A percentile compares a stretch with the other conserved stretches of the same genome.
phyloP scores from a whole-genome alignment of 139 green algal genomes.

The Chlamydomonas incerta region DNA sequence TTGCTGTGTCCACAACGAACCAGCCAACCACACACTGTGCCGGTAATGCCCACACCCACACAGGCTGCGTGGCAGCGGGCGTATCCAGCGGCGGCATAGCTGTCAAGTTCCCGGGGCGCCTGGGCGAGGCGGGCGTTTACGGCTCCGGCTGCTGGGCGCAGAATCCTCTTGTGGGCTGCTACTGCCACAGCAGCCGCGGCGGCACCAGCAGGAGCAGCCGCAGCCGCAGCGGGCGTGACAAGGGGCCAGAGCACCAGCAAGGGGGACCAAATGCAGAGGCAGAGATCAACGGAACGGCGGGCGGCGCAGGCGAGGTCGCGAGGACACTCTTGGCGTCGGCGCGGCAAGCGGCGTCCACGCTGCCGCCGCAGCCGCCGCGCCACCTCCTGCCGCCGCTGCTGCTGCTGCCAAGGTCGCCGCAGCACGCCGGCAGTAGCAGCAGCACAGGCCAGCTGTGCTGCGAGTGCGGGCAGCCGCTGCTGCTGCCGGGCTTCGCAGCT shows the following conservation, averaged over 20 bases:
- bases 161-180: constrained; percentile 26
- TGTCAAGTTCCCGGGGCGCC: constrained; percentile 78
- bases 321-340: no score
- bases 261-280: no score
- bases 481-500: constrained; percentile 55
- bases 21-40: no score
- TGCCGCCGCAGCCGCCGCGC: no score
- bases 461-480: neutral
- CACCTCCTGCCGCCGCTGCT: no score
- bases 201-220: neutral
- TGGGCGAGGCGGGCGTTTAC: constrained; percentile 86
- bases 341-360: no score
- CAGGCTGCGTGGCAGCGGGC: constrained; percentile 72
- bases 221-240: neutral
- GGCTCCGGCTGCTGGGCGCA: constrained; percentile 86
- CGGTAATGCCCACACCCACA: no score
- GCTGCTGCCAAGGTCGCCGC: no score
- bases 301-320: no score
- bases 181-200: neutral
- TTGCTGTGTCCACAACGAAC: no score
- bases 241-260: neutral
- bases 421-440: neutral
- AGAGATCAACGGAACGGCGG: neutral
- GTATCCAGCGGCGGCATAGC: constrained; percentile 90
- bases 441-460: neutral